Conservation (phyloP, 2,329 filamentous ascomycete species). For the Aspergillus sergii region DNA sequence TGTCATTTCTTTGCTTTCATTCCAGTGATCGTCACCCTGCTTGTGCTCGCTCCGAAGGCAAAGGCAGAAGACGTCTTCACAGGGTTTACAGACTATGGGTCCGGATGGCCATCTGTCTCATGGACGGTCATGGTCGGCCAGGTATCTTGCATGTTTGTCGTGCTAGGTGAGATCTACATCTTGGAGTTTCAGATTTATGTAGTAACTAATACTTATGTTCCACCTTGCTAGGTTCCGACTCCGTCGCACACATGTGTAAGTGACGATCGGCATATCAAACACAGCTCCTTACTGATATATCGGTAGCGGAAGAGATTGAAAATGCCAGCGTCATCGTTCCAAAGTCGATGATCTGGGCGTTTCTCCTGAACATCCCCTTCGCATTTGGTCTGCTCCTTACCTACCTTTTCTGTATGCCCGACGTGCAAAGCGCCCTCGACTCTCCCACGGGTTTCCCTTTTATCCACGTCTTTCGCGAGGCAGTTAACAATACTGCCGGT, state of each 20-base stretch:
- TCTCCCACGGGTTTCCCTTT: slow-evolving; percentile 49
- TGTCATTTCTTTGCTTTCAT: slow-evolving; percentile 3
- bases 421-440: slow-evolving; percentile 38
- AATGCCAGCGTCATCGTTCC: slow-evolving; percentile 10
- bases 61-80: slow-evolving; percentile 3
- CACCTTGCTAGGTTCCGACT: slow-evolving; percentile 1
- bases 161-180: not conserved
- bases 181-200: not conserved
- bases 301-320: slow-evolving; percentile 11
- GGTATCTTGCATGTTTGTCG: slow-evolving; percentile 4
- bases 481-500: slow-evolving; percentile 22
- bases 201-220: not conserved
- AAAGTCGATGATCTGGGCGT: slow-evolving; percentile 8
- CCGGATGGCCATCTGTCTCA: slow-evolving; percentile 1
- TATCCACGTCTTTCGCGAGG: slow-evolving; percentile 50
- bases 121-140: slow-evolving; percentile 6
- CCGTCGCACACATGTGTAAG: slow-evolving; percentile 7
- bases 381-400: slow-evolving; percentile 40
- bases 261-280: not conserved
- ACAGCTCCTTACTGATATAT: not conserved
- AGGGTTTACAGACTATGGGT: not conserved
- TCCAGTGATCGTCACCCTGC: not conserved
- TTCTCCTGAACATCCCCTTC: slow-evolving; percentile 4
- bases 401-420: slow-evolving; percentile 41
- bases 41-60: not conserved